Base-by-base conservation (phyloP, 1,284 basidiomycete genomes). In the Termitomyces sp. region DNA sequence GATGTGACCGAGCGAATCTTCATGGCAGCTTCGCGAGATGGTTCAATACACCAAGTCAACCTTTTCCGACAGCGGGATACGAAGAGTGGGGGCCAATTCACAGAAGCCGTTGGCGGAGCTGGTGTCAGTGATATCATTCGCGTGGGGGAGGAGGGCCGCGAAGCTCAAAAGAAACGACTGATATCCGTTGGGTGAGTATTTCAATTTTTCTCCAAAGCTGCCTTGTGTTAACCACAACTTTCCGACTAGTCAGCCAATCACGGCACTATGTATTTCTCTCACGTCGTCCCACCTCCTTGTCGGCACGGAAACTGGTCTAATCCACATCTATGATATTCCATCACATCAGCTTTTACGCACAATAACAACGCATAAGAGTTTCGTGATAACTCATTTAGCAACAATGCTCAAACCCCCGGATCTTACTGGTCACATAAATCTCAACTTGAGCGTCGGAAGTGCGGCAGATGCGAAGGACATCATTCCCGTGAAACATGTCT, bases 261-360 rank as follows among this genome's bases (percentile, higher is more conserved):
- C 87, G 1, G 71, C 83, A 0, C 69, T 97, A 4, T 70, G 84
- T 1, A 81, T 96, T 40, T 95, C 93, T 0, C 65, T 87, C 11
- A 84, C 86, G 5, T 81, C 83, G 0, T 80, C 88, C 0, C 75
- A 88, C 30, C 79, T 95, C 31, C 70, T 95, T 14, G 80, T 82
- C 21, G 92, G 92, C 11, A 92, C 91, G 0, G 66, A 77, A 2
- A 70, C 78, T 0, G 93, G 92, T 6, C 69, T 83, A n/a, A 81
- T 97, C 45, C 81, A 90, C 54, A 67, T 94, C 28, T 91, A 95
- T 64, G 89, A 97, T 57, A 80, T 96, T 33, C 83, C 89, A 1
- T 96, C 95, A 1, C 91, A 95, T 62, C 94, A 98, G 66, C 81
- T 86, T 30, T 74, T 96, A 26, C 87, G 92, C 33, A 88, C 86